phyloP scores from a whole-genome alignment of 805 yeast genomes.

The Candida insectalens region DNA sequence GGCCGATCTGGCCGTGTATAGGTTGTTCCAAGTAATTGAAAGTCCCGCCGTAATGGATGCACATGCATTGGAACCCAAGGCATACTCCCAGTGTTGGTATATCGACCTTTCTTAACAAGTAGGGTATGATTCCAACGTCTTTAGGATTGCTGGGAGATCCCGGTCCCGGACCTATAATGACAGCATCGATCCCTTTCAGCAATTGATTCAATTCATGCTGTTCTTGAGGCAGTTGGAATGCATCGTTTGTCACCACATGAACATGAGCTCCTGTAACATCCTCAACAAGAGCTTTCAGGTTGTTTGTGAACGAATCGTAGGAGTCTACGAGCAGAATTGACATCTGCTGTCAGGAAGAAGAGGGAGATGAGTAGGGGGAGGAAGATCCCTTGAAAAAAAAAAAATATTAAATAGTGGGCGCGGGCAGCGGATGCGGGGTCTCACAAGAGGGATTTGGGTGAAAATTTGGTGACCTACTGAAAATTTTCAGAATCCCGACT shows the following conservation, averaged over 20 bases:
- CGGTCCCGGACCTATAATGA: slow-evolving; percentile 95
- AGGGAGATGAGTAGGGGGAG: too few species aligned
- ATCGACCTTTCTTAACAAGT: slow-evolving; percentile 32
- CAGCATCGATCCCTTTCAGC: slow-evolving; percentile 53
- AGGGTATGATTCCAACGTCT: slow-evolving; percentile 69
- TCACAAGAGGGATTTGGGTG: too few species aligned
- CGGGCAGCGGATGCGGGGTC: too few species aligned
- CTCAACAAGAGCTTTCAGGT: slow-evolving; percentile 55
- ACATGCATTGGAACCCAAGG: slow-evolving; percentile 82
- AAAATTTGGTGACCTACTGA: background rate
- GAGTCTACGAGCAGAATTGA: slow-evolving; percentile 74
- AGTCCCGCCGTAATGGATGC: slow-evolving; percentile 45
- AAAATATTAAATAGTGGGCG: too few species aligned
- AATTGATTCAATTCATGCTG: slow-evolving; percentile 28
- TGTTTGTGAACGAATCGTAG: slow-evolving; percentile 90
- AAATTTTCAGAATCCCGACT: background rate
- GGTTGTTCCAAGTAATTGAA: slow-evolving; percentile 47
- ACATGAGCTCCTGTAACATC: slow-evolving; percentile 40
- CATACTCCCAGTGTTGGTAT: slow-evolving; percentile 87
- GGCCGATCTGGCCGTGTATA: slow-evolving; percentile 78
- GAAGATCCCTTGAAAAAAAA: too few species aligned
- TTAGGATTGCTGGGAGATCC: slow-evolving; percentile 62
- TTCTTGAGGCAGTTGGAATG: slow-evolving; percentile 26
- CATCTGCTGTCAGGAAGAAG: slow-evolving; percentile 19
- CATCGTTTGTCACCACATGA: slow-evolving; percentile 40